Conservation (phyloP, 306 rosid genomes). For the Ormosia emarginata region DNA sequence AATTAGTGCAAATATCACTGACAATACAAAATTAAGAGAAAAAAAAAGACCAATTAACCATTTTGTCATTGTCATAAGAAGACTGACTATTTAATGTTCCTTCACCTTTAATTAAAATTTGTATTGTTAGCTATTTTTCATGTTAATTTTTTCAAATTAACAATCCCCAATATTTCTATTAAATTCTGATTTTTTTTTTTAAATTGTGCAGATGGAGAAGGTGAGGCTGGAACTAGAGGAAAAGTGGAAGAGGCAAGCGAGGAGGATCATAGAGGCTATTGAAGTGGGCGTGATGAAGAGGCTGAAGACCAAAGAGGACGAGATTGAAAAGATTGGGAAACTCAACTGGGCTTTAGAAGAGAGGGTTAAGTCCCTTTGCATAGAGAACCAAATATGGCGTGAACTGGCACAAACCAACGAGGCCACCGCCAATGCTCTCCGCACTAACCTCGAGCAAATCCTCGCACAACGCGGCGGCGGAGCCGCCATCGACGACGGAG, state of each 20-base stretch:
- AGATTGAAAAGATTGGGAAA: constrained; percentile 70
- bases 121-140: too few relatives aligned
- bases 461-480: constrained; percentile 31
- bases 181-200: neutral
- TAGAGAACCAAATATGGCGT: constrained; percentile 87
- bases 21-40: too few relatives aligned
- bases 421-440: constrained; percentile 72
- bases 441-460: constrained; percentile 62
- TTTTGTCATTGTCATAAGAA: too few relatives aligned
- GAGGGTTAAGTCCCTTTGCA: constrained; percentile 47
- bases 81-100: too few relatives aligned
- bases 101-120: too few relatives aligned
- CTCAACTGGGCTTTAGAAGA: constrained; percentile 82
- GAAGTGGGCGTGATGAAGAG: constrained; percentile 59
- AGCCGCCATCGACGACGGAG: neutral
- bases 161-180: too few relatives aligned
- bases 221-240: constrained; percentile 75
- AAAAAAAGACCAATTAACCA: too few relatives aligned
- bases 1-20: too few relatives aligned
- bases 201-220: constrained; percentile 59
- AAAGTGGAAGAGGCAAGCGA: constrained; percentile 64
- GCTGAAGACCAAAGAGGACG: constrained; percentile 62
- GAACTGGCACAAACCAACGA: constrained; percentile 83
- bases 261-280: constrained; percentile 53
- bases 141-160: too few relatives aligned